phyloP scores from a whole-genome alignment of 169 alveolate species.

The Plasmodium cynomolgi region DNA sequence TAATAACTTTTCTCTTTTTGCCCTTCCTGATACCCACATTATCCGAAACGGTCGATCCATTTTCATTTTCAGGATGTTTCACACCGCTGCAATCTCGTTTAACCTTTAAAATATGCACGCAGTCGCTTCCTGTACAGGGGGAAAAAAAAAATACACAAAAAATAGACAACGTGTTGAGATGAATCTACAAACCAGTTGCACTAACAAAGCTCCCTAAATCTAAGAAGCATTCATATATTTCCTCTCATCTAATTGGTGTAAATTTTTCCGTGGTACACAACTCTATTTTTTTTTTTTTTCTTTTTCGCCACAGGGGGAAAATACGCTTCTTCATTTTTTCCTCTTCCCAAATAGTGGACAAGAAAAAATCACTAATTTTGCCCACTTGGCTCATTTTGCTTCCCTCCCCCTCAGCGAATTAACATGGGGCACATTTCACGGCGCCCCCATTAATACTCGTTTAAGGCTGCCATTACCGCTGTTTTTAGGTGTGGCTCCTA shows the following conservation, averaged over 20 bases:
- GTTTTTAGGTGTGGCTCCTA: not conserved
- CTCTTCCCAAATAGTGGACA: not conserved
- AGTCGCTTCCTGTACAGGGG: constrained; percentile 7
- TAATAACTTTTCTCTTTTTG: constrained; percentile 17
- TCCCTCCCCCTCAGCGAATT: not conserved
- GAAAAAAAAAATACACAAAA: not conserved
- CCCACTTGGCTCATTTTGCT: not conserved
- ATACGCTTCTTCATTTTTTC: not conserved
- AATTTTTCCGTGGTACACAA: not conserved
- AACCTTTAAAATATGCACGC: not conserved
- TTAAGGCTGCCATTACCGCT: not conserved
- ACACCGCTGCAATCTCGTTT: constrained; percentile 5
- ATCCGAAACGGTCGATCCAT: not conserved
- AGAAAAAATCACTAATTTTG: not conserved
- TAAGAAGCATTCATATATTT: not conserved
- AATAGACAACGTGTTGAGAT: not conserved
- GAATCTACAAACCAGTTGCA: not conserved
- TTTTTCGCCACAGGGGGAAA: not conserved
- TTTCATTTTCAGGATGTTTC: not conserved
- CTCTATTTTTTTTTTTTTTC: not conserved
- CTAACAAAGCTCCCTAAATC: not conserved
- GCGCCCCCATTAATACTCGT: not conserved
- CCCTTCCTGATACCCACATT: not conserved
- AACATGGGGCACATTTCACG: not conserved
- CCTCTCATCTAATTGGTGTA: not conserved